phyloP scores from a whole-genome alignment of 106 monocot genomes.

The Dendrobium catenatum region DNA sequence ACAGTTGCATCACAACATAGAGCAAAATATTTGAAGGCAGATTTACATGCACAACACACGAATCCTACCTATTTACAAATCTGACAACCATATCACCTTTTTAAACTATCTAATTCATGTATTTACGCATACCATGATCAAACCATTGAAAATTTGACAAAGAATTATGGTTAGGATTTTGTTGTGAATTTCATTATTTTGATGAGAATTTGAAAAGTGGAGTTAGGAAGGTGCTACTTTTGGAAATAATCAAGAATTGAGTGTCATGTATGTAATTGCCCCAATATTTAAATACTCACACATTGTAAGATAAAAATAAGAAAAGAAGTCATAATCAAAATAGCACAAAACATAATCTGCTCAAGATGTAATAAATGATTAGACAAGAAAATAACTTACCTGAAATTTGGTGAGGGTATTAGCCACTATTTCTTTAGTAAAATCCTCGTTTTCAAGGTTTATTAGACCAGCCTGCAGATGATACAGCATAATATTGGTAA shows the following conservation, averaged over 20 bases:
- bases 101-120: too few species aligned
- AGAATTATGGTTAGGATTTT: too few species aligned
- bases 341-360: not conserved
- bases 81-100: too few species aligned
- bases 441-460: conserved; percentile 85
- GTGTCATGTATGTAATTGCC: not conserved
- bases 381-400: conserved; percentile 22
- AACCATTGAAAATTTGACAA: too few species aligned
- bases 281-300: not conserved
- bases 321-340: not conserved
- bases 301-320: not conserved
- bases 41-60: too few species aligned
- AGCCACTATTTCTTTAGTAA: conserved; percentile 55
- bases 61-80: too few species aligned
- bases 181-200: too few species aligned
- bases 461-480: conserved; percentile 75
- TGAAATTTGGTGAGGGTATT: conserved; percentile 49
- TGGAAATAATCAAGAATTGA: too few species aligned
- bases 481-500: not conserved
- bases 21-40: too few species aligned
- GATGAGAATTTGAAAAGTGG: too few species aligned
- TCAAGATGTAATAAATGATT: not conserved
- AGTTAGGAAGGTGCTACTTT: too few species aligned
- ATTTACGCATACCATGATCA: too few species aligned
- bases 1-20: not conserved